Conservation (phyloP, 1,284 basidiomycete species). For the Puccinia hordei region DNA sequence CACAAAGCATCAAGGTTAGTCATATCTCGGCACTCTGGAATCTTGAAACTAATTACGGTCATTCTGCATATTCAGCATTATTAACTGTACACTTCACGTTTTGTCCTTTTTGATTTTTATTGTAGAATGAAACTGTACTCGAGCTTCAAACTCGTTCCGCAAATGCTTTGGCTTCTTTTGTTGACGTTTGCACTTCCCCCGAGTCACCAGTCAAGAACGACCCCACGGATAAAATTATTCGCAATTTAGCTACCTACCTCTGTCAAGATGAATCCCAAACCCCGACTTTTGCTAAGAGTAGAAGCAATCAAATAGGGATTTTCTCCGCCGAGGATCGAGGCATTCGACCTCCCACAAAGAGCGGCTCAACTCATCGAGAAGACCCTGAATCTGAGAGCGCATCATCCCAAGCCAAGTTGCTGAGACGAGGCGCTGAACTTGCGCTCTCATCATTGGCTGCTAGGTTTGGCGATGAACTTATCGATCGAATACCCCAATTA, state of each 20-base stretch:
- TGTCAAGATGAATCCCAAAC: conserved; percentile 88
- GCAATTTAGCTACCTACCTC: conserved; percentile 94
- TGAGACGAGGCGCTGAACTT: conserved; percentile 76
- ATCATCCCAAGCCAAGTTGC: conserved; percentile 61
- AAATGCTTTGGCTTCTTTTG: conserved; percentile 79
- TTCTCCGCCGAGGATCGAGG: conserved; percentile 66
- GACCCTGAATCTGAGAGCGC: conserved; percentile 47
- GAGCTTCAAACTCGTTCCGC: conserved; percentile 91
- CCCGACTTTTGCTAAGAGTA: conserved; percentile 76
- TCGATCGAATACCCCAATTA: conserved; percentile 81
- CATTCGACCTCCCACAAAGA: conserved; percentile 50
- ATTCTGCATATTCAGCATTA: background rate
- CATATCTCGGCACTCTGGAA: conserved; percentile 50
- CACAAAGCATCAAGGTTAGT: conserved; percentile 90
- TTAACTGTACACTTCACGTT: background rate
- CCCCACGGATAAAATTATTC: conserved; percentile 88
- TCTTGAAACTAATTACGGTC: background rate
- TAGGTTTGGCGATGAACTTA: conserved; percentile 73
- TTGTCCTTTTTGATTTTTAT: no score
- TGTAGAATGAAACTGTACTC: conserved; percentile 81
- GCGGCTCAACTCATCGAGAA: background rate
- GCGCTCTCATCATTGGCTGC: conserved; percentile 78
- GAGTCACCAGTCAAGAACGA: conserved; percentile 64
- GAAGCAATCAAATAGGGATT: conserved; percentile 71
- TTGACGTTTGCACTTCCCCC: conserved; percentile 77